phyloP scores from a whole-genome alignment of 2,329 filamentous ascomycete genomes.

The Apiospora sp. region DNA sequence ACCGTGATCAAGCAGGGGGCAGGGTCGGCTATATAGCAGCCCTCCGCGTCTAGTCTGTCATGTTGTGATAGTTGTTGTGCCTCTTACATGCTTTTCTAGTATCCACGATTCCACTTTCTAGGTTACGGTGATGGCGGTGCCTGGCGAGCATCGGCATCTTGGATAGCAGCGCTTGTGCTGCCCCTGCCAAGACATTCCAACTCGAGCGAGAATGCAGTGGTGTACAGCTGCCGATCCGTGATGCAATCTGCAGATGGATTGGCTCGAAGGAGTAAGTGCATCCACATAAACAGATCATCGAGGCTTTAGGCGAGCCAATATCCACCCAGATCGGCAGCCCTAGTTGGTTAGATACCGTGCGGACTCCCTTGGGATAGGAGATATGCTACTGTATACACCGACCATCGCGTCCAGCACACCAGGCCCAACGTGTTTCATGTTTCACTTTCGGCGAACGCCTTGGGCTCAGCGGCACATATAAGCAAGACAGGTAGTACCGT shows the following conservation, averaged over 20 bases:
- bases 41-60: neutral
- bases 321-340: conserved; percentile 17
- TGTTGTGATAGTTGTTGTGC: neutral
- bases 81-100: conserved; percentile 14
- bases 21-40: neutral
- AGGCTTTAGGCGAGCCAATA: conserved; percentile 1
- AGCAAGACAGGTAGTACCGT: neutral
- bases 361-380: neutral
- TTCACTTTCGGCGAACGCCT: conserved; percentile 15
- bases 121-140: conserved; percentile 18
- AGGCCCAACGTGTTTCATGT: conserved; percentile 7
- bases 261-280: conserved; percentile 19
- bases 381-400: neutral
- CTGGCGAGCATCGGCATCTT: conserved; percentile 18
- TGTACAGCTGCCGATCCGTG: conserved; percentile 16
- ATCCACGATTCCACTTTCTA: conserved; percentile 17
- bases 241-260: conserved; percentile 12
- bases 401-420: conserved; percentile 6
- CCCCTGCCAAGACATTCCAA: conserved; percentile 17
- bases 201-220: conserved; percentile 15
- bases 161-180: neutral
- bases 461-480: neutral
- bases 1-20: neutral
- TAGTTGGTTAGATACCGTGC: conserved; percentile 5
- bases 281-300: conserved; percentile 18